Evolutionary conservation across 139 green algal genomes (phyloP).

Genomic region (Diplosphaera chodatii): DNA sequence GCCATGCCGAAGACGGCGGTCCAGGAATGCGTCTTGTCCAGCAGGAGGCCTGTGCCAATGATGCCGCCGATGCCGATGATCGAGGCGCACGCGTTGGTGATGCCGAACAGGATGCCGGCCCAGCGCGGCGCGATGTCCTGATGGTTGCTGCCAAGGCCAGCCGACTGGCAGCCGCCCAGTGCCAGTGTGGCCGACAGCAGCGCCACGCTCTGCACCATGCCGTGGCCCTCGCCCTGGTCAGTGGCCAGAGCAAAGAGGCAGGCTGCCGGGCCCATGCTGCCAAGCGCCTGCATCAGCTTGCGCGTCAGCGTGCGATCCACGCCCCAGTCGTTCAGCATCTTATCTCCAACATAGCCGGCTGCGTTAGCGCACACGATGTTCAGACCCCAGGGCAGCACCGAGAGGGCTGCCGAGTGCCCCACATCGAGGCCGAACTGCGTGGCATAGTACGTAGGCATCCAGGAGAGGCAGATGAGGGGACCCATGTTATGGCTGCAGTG

Average conservation of each 20-base stretch:
- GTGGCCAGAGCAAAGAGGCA: conserved; percentile 54
- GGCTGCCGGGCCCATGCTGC: conserved; percentile 45
- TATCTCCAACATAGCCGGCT: conserved; percentile 63
- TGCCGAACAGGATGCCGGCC: conserved; percentile 65
- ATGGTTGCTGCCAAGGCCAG: conserved; percentile 74
- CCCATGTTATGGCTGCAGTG: conserved; percentile 31
- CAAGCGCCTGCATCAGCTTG: conserved; percentile 64
- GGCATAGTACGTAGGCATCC: conserved; percentile 68
- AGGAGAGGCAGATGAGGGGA: conserved; percentile 40
- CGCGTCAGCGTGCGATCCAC: conserved; percentile 41
- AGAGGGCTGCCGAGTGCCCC: conserved; percentile 37
- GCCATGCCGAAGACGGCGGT: conserved; percentile 36
- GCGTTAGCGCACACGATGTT: conserved; percentile 56
- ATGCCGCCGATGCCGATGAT: conserved; percentile 48
- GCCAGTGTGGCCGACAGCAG: conserved; percentile 43
- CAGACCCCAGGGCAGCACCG: conserved; percentile 61
- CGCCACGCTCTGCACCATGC: conserved; percentile 29
- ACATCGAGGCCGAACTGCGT: conserved; percentile 56
- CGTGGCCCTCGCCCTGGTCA: conserved; percentile 6
- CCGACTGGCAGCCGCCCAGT: conserved; percentile 40
- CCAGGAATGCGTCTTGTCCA: conserved; percentile 52
- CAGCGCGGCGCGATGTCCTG: conserved; percentile 67
- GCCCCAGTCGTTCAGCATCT: conserved; percentile 3
- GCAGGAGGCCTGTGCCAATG: conserved; percentile 43
- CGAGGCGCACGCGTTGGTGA: conserved; percentile 58